Base-by-base conservation (phyloP, 2,329 filamentous ascomycete species). In the Chaetothyriales sp. region DNA sequence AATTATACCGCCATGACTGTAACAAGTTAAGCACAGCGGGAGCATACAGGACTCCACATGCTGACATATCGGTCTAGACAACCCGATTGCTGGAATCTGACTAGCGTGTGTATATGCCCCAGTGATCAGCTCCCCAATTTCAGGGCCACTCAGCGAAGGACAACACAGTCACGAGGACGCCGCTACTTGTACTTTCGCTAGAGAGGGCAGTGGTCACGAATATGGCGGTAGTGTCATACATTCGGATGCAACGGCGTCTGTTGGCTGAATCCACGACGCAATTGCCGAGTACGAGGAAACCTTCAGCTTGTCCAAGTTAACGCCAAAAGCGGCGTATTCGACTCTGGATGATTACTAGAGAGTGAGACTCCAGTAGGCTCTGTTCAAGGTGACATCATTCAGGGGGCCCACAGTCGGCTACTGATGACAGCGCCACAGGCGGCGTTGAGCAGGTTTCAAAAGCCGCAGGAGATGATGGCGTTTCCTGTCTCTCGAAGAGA, bases 401-500 rank as follows among this genome's bases (percentile, higher is more conserved):
- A 47, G 25, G 47, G 47, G 37, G 20, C 44, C 44, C 44, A 4
- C 48, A 9, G 33, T 2, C 4, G 9, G 44, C 43, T 43, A 33
- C 49, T 18, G 49, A 51, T 18, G 49, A 51, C 44, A 25, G 43
- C 44, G 49, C 40, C 44, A 33, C 49, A n/a, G n/a, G n/a, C 19
- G 22, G 47, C 44, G 33, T 47, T 47, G 37, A 47, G 49, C 44
- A 33, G 49, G 44, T 22, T 51, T 20, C 29, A 40, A 25, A 51
- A 25, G 49, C 44, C 18, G 40, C 29, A 51, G 44, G 37, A 18
- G 48, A 19, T 45, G 29, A 7, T 19, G n/a, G n/a, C n/a, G 4
- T 19, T 50, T 4, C 22, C 22, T 25, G 22, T 25, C 22, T 25
- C 6, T 25, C 50, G 57, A 61, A 2, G 64, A 25, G 22, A 25